Percentiles rank a stretch among this genome's conserved stretches.
phyloP scores from a whole-genome alignment of 2,329 filamentous ascomycete genomes.

The Dactylonectria macrodidyma region DNA sequence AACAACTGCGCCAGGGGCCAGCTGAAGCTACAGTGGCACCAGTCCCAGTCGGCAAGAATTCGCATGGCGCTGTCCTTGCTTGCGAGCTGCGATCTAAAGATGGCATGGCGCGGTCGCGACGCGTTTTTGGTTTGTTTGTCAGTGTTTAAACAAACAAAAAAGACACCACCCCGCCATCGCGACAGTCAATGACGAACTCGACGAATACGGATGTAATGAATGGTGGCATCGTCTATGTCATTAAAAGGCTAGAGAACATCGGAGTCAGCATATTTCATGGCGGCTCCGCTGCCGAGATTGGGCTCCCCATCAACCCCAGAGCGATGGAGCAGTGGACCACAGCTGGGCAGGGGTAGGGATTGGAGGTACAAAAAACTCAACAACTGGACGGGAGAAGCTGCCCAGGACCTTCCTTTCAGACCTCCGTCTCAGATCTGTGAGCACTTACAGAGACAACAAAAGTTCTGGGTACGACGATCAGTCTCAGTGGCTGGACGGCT shows the following conservation, averaged over 20 bases:
- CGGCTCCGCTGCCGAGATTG: conserved; percentile 43
- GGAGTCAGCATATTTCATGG: conserved; percentile 34
- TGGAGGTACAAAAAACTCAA: conserved; percentile 1
- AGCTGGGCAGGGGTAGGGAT: conserved; percentile 10
- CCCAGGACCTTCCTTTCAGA: background rate
- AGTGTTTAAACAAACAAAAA: conserved; percentile 21
- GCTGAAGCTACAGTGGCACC: conserved; percentile 13
- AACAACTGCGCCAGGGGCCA: conserved; percentile 15
- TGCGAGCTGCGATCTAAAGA: conserved; percentile 15
- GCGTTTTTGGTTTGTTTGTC: conserved; percentile 1
- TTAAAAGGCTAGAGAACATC: conserved; percentile 32
- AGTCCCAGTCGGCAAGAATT: conserved; percentile 13
- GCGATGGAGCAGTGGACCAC: background rate
- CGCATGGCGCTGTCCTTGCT: conserved; percentile 4
- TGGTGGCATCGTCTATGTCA: conserved; percentile 27
- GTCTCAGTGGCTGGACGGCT: conserved; percentile 2
- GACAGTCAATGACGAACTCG: conserved; percentile 38
- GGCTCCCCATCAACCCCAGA: conserved; percentile 27
- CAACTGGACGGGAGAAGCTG: background rate
- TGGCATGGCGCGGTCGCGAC: conserved; percentile 7
- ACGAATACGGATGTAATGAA: conserved; percentile 19
- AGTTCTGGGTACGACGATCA: background rate
- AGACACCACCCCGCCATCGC: conserved; percentile 9
- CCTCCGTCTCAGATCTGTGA: background rate
- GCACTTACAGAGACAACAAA: background rate